Evolutionary conservation across 2,329 filamentous ascomycete genomes (phyloP), one percentile per base, ranked within the genome.

Genomic region (Stagonosporopsis rhizophila): DNA sequence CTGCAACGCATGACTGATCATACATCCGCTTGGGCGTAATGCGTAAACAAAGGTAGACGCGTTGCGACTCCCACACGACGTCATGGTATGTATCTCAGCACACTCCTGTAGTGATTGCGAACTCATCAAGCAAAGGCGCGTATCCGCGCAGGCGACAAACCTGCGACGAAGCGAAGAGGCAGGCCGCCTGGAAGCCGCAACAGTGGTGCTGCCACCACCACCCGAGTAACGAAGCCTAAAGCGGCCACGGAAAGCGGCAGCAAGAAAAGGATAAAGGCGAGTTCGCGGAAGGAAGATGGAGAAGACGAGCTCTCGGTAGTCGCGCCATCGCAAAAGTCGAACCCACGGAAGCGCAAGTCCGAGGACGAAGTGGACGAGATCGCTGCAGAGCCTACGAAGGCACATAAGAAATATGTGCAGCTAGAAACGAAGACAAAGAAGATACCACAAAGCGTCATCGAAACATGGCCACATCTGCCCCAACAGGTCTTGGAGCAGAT

Each of bases 401-500:
- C 58, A 27, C 60, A 58, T 48, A 66, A 66, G 45, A 66, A 66
- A 34, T 75, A 73, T 46, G 58, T 68, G 39, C 72, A 72, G 38
- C 61, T 79, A 15, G 75, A 73, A 56, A 58, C 70, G 15, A 70
- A 61, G 50, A 75, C 69, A 19, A 74, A 69, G 52, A 63, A 70
- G 34, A 73, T 79, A 58, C 60, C 76, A 4, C 74, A 75, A 45
- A 68, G 73, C 7, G 57, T 68, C 22, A 74, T 79, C 40, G 69
- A 75, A 39, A 68, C 72, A 54, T 79, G 89, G 89, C 78, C 80
- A 2, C 79, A 84, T 6, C 79, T 90, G 5, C 80, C 84, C 4
- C 71, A 77, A 6, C 74, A 80, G 22, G 84, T 87, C 38, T 75
- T 89, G 51, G 77, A 82, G 7, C 82, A 82, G 47, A 80, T 88